Base-by-base conservation (phyloP, 805 yeast genomes). In the Kazachstania psychrophila region DNA sequence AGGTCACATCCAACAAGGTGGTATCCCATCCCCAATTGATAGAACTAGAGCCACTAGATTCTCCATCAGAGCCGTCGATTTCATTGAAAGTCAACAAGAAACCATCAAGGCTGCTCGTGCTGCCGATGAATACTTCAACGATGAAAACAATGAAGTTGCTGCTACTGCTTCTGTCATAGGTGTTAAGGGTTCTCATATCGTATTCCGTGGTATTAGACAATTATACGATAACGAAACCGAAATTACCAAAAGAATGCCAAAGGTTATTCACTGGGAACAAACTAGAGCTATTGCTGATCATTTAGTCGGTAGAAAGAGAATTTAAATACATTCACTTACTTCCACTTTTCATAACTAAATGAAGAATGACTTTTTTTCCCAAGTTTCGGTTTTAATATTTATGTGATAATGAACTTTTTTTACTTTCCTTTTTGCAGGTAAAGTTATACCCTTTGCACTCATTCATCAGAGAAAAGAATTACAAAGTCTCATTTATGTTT, bases 171-270 rank as follows among this genome's bases (percentile, higher is more conserved):
- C 81, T 27, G 95, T 89, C 17, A 63, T 89, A 43, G 96, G 97
- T 51, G 73, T 87, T 43, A 73, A 76, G 56, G 75, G 84, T 33
- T 77, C 94, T 11, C 84, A 80, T 52, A 67, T 89, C 52, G 73
- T 62, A 40, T 87, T 83, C 66, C 70, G 84, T 9, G 68, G 92
- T 8, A 72, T 92, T 39, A 72, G 83, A 56, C 73, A 71, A 41
- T 69, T 89, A 46, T 88, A 83, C 63, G 94, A 88, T 56, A 79
- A 67, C 55, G 97, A 92, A 62, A 86, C 97, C 13, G 86, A 84
- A 49, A 58, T 83, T 25, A 68, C 63, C 16, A 74, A 68, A 60
- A 80, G 99, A 69, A 79, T 92, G 74, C 95, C 97, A 51, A 87
- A 84, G 68, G 64, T 68, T 40, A 79, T 87, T 34, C 86, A 82